These are phyloP conservation scores for Erodium moschatum DNA, from an alignment of 441 rosid species.

Conservation along the genomic window DNA sequence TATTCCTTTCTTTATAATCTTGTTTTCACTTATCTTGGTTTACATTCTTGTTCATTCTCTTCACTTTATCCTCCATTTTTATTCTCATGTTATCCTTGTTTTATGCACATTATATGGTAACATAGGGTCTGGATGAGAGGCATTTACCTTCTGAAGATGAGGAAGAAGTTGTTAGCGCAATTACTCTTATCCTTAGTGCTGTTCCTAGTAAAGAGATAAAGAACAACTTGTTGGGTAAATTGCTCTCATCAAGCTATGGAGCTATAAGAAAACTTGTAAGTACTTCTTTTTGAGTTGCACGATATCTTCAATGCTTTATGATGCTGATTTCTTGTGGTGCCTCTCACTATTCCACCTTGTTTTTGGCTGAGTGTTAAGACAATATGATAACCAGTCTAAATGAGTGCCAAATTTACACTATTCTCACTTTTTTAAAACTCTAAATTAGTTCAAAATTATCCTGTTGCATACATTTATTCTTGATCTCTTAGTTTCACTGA, in stretches of 20 bases:
- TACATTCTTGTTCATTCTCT: neutral
- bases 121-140: slow-evolving; percentile 71
- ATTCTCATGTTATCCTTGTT: neutral
- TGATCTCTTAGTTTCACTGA: neutral
- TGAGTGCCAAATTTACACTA: too few species aligned
- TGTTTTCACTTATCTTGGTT: neutral
- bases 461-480: neutral
- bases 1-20: too few species aligned
- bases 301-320: too few species aligned
- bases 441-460: neutral
- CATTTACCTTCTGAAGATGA: slow-evolving; percentile 77
- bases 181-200: slow-evolving; percentile 60
- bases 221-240: slow-evolving; percentile 60
- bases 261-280: slow-evolving; percentile 82
- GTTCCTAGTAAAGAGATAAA: slow-evolving; percentile 63
- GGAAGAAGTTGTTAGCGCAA: slow-evolving; percentile 78
- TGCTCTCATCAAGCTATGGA: slow-evolving; percentile 82
- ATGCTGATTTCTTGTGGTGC: too few species aligned
- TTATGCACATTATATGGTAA: slow-evolving; percentile 13
- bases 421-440: neutral
- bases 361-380: too few species aligned
- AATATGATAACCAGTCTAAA: too few species aligned
- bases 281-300: slow-evolving; percentile 6
- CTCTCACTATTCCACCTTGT: too few species aligned
- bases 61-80: neutral